Conservation (phyloP, 176 grass and related monocot species). For the Lolium multiflorum region DNA sequence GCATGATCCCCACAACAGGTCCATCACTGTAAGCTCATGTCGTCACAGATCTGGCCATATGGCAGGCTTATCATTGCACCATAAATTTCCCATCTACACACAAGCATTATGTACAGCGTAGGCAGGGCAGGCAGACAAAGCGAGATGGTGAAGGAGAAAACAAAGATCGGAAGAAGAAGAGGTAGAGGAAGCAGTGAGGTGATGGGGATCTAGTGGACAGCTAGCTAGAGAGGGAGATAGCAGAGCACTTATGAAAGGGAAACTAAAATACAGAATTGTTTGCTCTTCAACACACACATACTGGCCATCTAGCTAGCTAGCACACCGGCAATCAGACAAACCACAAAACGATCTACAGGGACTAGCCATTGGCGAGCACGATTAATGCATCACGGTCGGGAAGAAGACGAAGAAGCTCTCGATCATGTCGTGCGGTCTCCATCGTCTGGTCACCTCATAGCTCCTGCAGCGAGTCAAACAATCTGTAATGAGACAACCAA, state of each 20-base stretch:
- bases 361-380: constrained; percentile 33
- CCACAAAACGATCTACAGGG: constrained; percentile 52
- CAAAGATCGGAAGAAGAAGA: neutral
- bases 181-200: neutral
- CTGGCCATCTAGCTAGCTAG: constrained; percentile 38
- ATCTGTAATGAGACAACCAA: constrained; percentile 41
- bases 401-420: neutral
- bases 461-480: constrained; percentile 47
- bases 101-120: constrained; percentile 67
- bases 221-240: constrained; percentile 39
- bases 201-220: constrained; percentile 53
- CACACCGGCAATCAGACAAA: constrained; percentile 40
- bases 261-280: constrained; percentile 38
- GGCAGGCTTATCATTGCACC: constrained; percentile 61
- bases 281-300: constrained; percentile 50
- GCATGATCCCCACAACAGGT: constrained; percentile 35
- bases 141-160: constrained; percentile 16
- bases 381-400: constrained; percentile 5
- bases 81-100: constrained; percentile 63
- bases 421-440: constrained; percentile 25
- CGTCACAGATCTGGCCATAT: constrained; percentile 57
- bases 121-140: constrained; percentile 43
- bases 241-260: constrained; percentile 30
- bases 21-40: constrained; percentile 41
- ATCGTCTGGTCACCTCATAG: constrained; percentile 43